Evolutionary conservation across 2,329 filamentous ascomycete genomes (phyloP).

Genomic region (Colletotrichum sp.): DNA sequence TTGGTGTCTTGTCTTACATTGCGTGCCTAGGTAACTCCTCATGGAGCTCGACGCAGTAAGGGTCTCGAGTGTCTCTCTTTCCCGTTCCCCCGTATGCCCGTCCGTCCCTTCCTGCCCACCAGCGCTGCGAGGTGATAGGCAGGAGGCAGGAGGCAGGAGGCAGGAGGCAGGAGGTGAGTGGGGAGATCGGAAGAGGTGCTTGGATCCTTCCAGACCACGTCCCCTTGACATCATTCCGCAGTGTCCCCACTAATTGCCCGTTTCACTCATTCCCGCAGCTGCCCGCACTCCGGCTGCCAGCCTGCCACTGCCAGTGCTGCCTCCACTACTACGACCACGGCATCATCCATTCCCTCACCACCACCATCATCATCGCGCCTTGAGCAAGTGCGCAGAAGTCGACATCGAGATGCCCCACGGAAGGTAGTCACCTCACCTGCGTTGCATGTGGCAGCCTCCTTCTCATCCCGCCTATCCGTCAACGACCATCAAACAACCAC

Average conservation of each 20-base stretch:
- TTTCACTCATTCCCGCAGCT: not conserved
- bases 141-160: too few relatives aligned
- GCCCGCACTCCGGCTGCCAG: not conserved
- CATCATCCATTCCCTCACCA: not conserved
- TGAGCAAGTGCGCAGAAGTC: not conserved
- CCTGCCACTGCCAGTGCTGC: not conserved
- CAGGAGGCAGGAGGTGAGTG: not conserved
- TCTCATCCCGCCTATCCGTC: not conserved
- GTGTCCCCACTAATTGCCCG: conserved; percentile 7
- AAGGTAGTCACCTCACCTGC: not conserved
- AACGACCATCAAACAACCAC: not conserved
- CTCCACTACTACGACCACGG: not conserved
- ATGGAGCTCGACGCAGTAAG: conserved; percentile 3
- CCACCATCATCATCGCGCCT: not conserved
- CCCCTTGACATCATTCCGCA: conserved; percentile 15
- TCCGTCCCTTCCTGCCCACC: not conserved
- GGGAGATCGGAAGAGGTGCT: not conserved
- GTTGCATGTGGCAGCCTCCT: not conserved
- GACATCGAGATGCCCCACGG: conserved; percentile 8
- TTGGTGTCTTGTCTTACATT: not conserved
- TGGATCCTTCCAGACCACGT: not conserved
- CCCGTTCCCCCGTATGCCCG: not conserved
- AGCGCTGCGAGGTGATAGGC: not conserved
- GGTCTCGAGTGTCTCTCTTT: conserved; percentile 4
- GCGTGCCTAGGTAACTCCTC: not conserved